Evolutionary conservation across 225 moss, liverwort and hornwort genomes (phyloP).

Genomic region (Polytrichum formosum): DNA sequence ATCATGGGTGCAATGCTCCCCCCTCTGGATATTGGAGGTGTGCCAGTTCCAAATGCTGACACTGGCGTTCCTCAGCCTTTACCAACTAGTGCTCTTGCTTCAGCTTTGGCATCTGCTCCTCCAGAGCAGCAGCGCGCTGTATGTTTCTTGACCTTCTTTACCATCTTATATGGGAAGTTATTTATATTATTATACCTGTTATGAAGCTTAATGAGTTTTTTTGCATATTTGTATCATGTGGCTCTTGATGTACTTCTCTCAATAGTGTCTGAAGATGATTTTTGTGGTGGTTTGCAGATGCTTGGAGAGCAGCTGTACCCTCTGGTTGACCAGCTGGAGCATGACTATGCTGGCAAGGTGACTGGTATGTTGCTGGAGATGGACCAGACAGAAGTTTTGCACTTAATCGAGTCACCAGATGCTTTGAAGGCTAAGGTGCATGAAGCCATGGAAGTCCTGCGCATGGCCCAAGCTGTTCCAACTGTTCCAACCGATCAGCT

Average conservation of each 20-base stretch:
- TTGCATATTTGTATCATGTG: no score
- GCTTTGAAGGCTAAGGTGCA: conserved; percentile 90
- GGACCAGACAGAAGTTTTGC: conserved; percentile 97
- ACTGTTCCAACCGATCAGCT: conserved; percentile 72
- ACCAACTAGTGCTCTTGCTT: conserved; percentile 91
- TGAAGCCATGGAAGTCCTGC: conserved; percentile 93
- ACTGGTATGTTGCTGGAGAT: conserved; percentile 98
- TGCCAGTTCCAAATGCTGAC: conserved; percentile 58
- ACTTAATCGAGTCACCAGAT: conserved; percentile 95
- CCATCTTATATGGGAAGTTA: no score
- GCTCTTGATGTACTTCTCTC: neutral
- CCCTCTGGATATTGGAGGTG: conserved; percentile 73
- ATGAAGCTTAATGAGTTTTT: no score
- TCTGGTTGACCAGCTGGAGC: conserved; percentile 80
- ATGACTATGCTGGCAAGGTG: conserved; percentile 89
- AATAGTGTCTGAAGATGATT: neutral
- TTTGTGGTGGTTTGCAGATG: conserved; percentile 51
- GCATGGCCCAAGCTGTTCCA: conserved; percentile 80
- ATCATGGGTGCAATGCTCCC: conserved; percentile 91
- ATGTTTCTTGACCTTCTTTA: neutral
- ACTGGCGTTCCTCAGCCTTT: conserved; percentile 69
- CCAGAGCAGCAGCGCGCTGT: conserved; percentile 97
- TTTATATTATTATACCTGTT: no score
- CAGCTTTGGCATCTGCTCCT: conserved; percentile 87
- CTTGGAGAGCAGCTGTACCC: conserved; percentile 95